phyloP scores from a whole-genome alignment of 2,329 filamentous ascomycete genomes.

The Fusarium sp. region DNA sequence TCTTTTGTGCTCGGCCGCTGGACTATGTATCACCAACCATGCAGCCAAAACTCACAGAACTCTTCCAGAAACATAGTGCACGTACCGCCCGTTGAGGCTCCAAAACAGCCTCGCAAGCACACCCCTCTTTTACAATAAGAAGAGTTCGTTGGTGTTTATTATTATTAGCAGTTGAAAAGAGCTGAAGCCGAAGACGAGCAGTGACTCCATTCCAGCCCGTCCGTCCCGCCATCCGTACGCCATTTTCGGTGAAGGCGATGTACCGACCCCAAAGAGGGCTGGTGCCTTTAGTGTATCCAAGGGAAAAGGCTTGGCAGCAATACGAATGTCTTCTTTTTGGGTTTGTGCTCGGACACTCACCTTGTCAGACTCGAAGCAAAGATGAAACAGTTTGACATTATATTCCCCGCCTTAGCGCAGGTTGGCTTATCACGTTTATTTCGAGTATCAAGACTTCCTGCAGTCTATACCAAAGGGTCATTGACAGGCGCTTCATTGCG shows the following conservation, averaged over 20 bases:
- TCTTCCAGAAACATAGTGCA: slow-evolving; percentile 41
- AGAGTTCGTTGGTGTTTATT: background rate
- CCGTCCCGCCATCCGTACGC: slow-evolving; percentile 36
- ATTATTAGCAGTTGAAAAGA: slow-evolving; percentile 17
- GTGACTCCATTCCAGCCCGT: slow-evolving; percentile 38
- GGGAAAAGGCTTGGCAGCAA: slow-evolving; percentile 32
- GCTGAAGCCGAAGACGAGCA: slow-evolving; percentile 16
- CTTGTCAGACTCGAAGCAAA: slow-evolving; percentile 34
- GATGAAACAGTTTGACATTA: slow-evolving; percentile 47
- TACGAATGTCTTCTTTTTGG: slow-evolving; percentile 34
- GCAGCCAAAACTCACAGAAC: slow-evolving; percentile 11
- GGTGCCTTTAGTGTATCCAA: slow-evolving; percentile 39
- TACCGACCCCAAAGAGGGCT: slow-evolving; percentile 32
- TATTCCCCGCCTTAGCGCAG: slow-evolving; percentile 34
- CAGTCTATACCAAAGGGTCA: slow-evolving; percentile 2
- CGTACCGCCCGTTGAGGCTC: slow-evolving; percentile 29
- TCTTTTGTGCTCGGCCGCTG: slow-evolving; percentile 5
- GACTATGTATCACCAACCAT: slow-evolving; percentile 12
- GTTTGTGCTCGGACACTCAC: slow-evolving; percentile 40
- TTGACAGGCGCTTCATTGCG: slow-evolving; percentile 28
- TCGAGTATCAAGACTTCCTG: slow-evolving; percentile 6
- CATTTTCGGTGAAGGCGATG: slow-evolving; percentile 47
- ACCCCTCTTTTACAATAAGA: slow-evolving; percentile 21
- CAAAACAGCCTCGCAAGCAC: slow-evolving; percentile 21
- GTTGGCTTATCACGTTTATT: slow-evolving; percentile 5